Evolutionary conservation across 495 filamentous ascomycete species (phyloP).

Genomic region (Xylaria scruposa): DNA sequence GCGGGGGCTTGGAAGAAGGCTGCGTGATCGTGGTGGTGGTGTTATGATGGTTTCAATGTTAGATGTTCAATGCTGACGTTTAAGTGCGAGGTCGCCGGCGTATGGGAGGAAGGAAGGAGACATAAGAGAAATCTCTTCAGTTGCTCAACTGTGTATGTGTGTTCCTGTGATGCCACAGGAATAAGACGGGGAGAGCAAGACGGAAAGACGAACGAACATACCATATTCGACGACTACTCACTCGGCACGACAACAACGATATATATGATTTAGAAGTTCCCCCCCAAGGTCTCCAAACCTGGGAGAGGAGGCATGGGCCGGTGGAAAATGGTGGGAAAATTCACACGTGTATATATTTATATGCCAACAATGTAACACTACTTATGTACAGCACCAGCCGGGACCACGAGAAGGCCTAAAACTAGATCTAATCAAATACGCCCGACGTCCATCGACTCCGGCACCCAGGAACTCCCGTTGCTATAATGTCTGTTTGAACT

Average conservation of each 20-base stretch:
- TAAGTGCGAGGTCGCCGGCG: background rate
- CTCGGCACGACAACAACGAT: slow-evolving; percentile 6
- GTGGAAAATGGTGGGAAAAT: slow-evolving; percentile 7
- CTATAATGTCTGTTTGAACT: background rate
- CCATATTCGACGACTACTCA: background rate
- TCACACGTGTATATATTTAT: slow-evolving; percentile 32
- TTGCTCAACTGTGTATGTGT: background rate
- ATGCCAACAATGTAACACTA: slow-evolving; percentile 34
- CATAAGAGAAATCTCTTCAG: background rate
- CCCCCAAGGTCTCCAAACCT: background rate
- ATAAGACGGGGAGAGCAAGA: background rate
- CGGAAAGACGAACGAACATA: background rate
- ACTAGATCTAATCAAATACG: slow-evolving; percentile 28
- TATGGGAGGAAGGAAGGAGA: background rate
- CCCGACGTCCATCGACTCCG: slow-evolving; percentile 14
- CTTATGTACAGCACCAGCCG: slow-evolving; percentile 34
- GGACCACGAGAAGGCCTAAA: slow-evolving; percentile 16
- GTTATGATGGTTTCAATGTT: background rate
- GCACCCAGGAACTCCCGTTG: background rate
- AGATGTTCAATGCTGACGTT: too few relatives aligned
- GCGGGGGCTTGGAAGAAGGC: background rate
- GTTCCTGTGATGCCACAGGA: background rate
- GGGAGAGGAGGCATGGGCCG: background rate
- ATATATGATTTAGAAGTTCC: background rate
- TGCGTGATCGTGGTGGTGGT: background rate